Conservation (phyloP, 441 rosid genomes). For the Hura crepitans region DNA sequence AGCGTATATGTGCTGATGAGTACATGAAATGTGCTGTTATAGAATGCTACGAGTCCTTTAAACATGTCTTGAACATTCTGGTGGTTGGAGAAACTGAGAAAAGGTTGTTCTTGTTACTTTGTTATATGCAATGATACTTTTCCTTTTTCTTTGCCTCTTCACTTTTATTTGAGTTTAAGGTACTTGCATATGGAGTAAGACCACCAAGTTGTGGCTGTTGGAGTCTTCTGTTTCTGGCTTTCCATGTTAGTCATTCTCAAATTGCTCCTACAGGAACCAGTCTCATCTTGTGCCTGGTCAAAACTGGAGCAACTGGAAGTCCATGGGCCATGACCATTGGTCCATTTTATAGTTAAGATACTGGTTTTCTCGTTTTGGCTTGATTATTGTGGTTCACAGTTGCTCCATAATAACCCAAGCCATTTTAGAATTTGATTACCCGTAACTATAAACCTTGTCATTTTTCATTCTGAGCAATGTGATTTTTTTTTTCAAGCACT, state of each 20-base stretch:
- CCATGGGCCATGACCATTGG: not conserved
- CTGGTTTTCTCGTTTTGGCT: no score
- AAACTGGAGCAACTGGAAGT: no score
- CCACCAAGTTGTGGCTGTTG: conserved; percentile 22
- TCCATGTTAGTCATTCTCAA: not conserved
- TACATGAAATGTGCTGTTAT: conserved; percentile 91
- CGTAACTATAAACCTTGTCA: no score
- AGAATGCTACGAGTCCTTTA: conserved; percentile 96
- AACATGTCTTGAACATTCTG: conserved; percentile 68
- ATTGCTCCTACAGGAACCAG: conserved; percentile 1
- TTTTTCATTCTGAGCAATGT: no score
- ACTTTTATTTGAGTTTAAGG: conserved; percentile 1
- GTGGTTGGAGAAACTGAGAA: conserved; percentile 94
- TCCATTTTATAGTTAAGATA: no score
- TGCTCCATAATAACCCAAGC: no score
- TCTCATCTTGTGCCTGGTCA: no score
- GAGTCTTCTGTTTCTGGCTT: not conserved
- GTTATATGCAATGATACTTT: not conserved
- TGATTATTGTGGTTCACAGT: no score
- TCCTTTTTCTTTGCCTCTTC: conserved; percentile 27
- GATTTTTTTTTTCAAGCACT: no score
- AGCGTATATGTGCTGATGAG: conserved; percentile 73
- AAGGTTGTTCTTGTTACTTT: conserved; percentile 48
- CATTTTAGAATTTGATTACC: no score
- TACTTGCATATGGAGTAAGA: conserved; percentile 5